These are phyloP conservation scores for Pachyrhizus erosus DNA, from an alignment of 306 rosid species.

Conservation along the genomic window DNA sequence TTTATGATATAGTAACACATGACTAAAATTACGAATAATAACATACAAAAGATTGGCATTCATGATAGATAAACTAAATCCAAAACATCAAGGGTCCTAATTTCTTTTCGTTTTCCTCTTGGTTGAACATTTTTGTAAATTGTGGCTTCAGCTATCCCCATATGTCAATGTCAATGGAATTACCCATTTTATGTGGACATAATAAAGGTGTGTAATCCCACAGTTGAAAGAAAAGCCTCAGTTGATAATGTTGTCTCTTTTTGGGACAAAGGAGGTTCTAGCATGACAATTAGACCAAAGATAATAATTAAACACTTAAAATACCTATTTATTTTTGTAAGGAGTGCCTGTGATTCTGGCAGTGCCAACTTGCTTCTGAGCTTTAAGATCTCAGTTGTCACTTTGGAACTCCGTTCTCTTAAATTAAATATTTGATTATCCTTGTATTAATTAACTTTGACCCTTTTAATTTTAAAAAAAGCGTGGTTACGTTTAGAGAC, in stretches of 20 bases:
- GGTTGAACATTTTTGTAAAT: neutral
- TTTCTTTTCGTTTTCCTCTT: neutral
- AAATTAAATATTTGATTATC: neutral
- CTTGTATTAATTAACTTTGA: neutral
- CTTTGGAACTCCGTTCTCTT: neutral
- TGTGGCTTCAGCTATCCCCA: neutral
- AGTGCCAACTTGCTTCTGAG: conserved; percentile 12
- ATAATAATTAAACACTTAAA: conserved; percentile 17
- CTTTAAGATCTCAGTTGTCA: conserved; percentile 36
- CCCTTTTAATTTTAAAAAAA: neutral
- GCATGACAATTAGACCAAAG: conserved; percentile 53
- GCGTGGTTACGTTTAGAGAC: neutral
- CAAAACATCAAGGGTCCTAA: neutral
- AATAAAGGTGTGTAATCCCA: conserved; percentile 44
- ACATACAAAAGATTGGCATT: neutral
- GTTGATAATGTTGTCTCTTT: conserved; percentile 53
- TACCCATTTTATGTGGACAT: conserved; percentile 11
- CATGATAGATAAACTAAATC: neutral
- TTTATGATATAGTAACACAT: neutral
- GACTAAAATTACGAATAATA: neutral
- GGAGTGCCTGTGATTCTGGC: conserved; percentile 9
- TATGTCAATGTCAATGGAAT: neutral
- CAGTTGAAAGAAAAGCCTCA: conserved; percentile 51
- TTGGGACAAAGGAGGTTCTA: conserved; percentile 54
- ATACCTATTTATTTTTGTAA: neutral